Conservation (phyloP, 805 yeast species). For the Cyberlindnera misumaiensis region DNA sequence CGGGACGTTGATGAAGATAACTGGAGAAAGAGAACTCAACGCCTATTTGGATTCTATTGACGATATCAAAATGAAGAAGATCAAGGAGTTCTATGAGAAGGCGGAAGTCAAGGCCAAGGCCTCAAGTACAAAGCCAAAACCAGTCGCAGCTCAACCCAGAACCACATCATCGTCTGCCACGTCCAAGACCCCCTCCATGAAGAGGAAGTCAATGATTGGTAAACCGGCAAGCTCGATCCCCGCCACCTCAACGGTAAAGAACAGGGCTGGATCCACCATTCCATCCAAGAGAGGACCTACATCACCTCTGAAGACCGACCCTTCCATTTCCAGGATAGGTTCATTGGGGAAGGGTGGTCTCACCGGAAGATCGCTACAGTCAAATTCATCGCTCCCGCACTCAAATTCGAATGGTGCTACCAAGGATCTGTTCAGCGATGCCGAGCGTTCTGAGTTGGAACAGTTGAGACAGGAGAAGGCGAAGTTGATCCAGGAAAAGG, state of each 20-base stretch:
- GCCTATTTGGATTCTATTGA: conserved; percentile 64
- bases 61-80: conserved; percentile 64
- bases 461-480: conserved; percentile 47
- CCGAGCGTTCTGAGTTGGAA: conserved; percentile 38
- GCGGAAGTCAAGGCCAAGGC: conserved; percentile 47
- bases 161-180: conserved; percentile 7
- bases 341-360: conserved; percentile 25
- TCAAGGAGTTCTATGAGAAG: conserved; percentile 47
- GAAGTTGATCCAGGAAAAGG: conserved; percentile 26
- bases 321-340: conserved; percentile 22
- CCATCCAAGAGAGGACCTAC: conserved; percentile 68
- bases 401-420: conserved; percentile 1
- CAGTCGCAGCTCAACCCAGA: conserved; percentile 13
- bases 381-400: conserved; percentile 20
- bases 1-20: conserved; percentile 78
- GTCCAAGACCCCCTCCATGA: conserved; percentile 2
- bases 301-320: conserved; percentile 52
- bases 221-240: conserved; percentile 8
- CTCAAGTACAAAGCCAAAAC: conserved; percentile 20
- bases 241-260: conserved; percentile 10
- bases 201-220: conserved; percentile 9
- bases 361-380: conserved; percentile 36
- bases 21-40: conserved; percentile 64
- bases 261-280: conserved; percentile 26
- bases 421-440: conserved; percentile 10